These are phyloP conservation scores for Setaria italica DNA, from an alignment of 202 grass and related monocot species.

Conservation along the genomic window DNA sequence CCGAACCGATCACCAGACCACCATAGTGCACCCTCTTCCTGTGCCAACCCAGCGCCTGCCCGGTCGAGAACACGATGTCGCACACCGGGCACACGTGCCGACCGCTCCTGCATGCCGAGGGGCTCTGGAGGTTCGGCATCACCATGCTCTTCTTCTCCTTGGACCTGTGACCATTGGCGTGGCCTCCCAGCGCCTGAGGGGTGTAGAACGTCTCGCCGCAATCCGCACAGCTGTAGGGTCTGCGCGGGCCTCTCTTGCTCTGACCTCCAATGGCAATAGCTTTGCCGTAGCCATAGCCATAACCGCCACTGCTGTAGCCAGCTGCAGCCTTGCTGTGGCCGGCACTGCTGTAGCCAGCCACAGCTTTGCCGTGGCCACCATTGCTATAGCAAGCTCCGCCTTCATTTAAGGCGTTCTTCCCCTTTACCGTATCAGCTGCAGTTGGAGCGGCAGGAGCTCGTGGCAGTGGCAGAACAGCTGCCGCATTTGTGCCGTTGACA, in stretches of 20 bases:
- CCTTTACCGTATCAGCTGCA: neutral
- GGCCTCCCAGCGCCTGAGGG: constrained; percentile 1
- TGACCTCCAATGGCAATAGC: neutral
- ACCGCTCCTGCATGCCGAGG: neutral
- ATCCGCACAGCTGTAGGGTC: neutral
- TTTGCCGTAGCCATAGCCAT: neutral
- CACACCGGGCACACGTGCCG: neutral
- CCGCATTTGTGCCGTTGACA: neutral
- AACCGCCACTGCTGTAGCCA: neutral
- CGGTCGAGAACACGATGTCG: neutral
- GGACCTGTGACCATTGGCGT: neutral
- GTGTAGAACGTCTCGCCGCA: neutral
- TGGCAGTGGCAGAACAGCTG: neutral
- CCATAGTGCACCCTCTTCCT: constrained; percentile 9
- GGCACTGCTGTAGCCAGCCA: neutral
- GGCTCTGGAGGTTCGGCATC: neutral
- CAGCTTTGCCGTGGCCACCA: neutral
- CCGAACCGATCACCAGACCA: neutral
- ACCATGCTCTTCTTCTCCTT: neutral
- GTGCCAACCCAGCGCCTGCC: constrained; percentile 36
- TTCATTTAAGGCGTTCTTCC: neutral
- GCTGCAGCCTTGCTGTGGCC: neutral
- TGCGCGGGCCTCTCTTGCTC: neutral
- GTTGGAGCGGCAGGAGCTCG: neutral
- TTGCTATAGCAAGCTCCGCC: neutral